Base-by-base conservation (phyloP, 352 stramenopile species). In the Phytopythium montanum region DNA sequence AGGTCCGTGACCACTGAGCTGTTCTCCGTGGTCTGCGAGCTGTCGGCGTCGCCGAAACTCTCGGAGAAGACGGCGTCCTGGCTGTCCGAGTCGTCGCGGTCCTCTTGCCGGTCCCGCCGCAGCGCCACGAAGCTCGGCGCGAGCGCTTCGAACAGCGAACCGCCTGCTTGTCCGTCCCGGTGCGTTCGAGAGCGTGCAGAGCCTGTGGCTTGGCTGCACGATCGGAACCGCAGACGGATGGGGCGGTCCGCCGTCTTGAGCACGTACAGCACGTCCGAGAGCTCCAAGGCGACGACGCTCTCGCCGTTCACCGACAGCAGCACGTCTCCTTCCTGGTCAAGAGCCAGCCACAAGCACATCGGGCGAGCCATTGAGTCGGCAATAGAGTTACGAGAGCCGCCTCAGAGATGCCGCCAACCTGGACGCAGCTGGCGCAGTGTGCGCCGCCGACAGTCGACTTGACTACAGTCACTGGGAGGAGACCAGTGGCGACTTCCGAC, bases 41-140 rank as follows among this genome's bases (percentile, higher is more conserved):
- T 92, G 65, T 92, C 78, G 2, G 73, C 82, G 46, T 92, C 82
- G 2, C 82, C 80, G 65, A 92, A 92, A 39, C 79, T 90, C 61
- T 92, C 82, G 0, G 82, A 92, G 51, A 86, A 74, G 53, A 92
- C 82, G 14, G 82, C 82, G 49, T 74, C 69, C 48, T 87, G 82
- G 50, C 80, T 90, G 49, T 88, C 79, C 14, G 78, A 68, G 46
- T 92, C 82, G 23, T 88, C 74, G n/a, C 61, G 61, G 48, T 88
- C 72, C 33, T 60, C 54, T 42, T 65, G 64, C 2, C 26, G 53
- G 6, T 59, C 53, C 14, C 53, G 29, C 26, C 23, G 19, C 3
- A 39, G 53, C n/a, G 21, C 38, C 1, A 59, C 26, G 16, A 50
- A 26, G 18, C 53, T 31, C 10, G 51, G 33, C 2, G 59, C 59